These are phyloP conservation scores for Penicillium longicatenatum DNA, from an alignment of 495 filamentous ascomycete genomes.

Conservation along the genomic window DNA sequence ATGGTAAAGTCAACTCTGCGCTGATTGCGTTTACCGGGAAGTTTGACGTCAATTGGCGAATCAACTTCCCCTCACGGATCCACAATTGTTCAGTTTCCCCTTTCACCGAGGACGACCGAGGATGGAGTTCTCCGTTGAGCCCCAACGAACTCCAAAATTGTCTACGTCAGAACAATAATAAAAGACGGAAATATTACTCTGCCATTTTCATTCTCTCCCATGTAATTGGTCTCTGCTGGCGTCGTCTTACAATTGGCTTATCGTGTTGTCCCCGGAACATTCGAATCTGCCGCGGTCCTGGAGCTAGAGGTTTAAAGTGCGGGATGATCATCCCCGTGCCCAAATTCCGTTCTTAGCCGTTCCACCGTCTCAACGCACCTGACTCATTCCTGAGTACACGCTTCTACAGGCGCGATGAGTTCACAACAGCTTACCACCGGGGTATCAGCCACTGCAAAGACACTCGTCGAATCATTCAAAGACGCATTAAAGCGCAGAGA, in stretches of 20 bases:
- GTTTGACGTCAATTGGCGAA: slow-evolving; percentile 18
- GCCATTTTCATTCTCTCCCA: background rate
- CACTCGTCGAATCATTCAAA: slow-evolving; percentile 40
- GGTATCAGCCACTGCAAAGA: slow-evolving; percentile 6
- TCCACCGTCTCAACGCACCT: background rate
- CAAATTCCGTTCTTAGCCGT: slow-evolving; percentile 8
- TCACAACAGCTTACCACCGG: background rate
- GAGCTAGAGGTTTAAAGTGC: slow-evolving; percentile 13
- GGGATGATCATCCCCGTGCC: slow-evolving; percentile 16
- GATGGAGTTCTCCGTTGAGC: slow-evolving; percentile 23
- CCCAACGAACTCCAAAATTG: slow-evolving; percentile 13
- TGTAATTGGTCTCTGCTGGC: background rate
- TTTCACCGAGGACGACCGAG: slow-evolving; percentile 33
- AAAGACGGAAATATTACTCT: background rate
- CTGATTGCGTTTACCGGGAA: slow-evolving; percentile 17
- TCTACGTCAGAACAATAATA: background rate
- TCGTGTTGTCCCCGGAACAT: background rate
- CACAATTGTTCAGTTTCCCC: slow-evolving; percentile 7
- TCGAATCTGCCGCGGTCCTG: background rate
- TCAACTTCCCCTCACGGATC: slow-evolving; percentile 14
- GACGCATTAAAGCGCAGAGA: slow-evolving; percentile 42
- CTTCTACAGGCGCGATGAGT: background rate
- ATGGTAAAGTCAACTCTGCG: background rate
- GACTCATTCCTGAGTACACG: background rate
- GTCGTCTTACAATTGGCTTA: background rate